Conservation (phyloP, 352 stramenopile species). For the Thalassiosira hispida region DNA sequence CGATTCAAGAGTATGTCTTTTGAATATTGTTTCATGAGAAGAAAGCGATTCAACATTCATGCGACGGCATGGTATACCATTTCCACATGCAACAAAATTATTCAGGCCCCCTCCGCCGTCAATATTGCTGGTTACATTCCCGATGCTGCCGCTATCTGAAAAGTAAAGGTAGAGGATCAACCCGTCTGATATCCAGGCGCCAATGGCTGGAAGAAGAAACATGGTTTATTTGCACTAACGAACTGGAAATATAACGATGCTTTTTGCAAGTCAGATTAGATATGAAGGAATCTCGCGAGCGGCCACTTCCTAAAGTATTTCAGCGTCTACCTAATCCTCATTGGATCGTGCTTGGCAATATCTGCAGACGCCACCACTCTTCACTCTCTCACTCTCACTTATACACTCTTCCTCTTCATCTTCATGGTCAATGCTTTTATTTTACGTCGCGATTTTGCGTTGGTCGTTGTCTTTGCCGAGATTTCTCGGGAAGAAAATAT, state of each 20-base stretch:
- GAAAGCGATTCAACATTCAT: constrained; percentile 11
- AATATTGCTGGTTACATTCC: constrained; percentile 7
- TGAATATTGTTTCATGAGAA: background rate
- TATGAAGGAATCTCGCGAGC: too few species aligned
- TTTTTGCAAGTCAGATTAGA: too few species aligned
- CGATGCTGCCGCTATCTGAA: constrained; percentile 12
- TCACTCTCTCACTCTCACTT: too few species aligned
- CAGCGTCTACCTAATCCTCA: too few species aligned
- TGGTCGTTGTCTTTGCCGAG: too few species aligned
- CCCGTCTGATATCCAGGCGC: constrained; percentile 54
- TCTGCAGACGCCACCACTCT: too few species aligned
- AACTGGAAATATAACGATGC: background rate
- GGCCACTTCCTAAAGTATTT: too few species aligned
- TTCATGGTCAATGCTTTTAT: too few species aligned
- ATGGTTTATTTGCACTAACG: constrained; percentile 20
- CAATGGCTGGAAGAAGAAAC: constrained; percentile 59
- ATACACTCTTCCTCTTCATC: too few species aligned
- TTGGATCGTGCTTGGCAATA: too few species aligned
- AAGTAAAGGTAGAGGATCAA: constrained; percentile 61
- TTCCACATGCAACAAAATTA: constrained; percentile 21
- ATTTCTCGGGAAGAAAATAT: too few species aligned
- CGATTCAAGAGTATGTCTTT: constrained; percentile 14
- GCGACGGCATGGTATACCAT: background rate
- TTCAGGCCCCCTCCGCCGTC: constrained; percentile 6
- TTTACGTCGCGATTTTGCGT: too few species aligned